Percentiles rank a stretch among this genome's conserved stretches.
Conservation (phyloP, 73 alveolate species). For the Blepharisma stoltei region DNA sequence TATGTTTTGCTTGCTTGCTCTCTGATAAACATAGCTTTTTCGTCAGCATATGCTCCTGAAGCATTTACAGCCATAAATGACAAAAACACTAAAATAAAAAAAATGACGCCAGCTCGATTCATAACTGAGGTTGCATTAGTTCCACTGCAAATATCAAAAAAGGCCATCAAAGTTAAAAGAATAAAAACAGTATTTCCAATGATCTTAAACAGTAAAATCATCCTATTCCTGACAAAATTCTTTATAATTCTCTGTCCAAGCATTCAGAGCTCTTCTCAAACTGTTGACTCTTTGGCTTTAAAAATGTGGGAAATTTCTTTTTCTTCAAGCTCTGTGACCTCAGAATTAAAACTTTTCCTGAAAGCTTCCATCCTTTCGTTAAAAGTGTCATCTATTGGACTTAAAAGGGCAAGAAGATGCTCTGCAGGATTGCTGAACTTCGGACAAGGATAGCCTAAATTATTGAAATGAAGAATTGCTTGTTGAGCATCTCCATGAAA, state of each 20-base stretch:
- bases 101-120: constrained; percentile 26
- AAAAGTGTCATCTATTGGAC: neutral
- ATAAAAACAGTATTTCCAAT: neutral
- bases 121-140: neutral
- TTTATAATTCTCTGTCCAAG: neutral
- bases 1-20: constrained; percentile 3
- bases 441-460: constrained; percentile 64
- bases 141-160: neutral
- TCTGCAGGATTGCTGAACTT: constrained; percentile 77
- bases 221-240: neutral
- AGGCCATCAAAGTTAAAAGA: constrained; percentile 10
- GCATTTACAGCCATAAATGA: constrained; percentile 3
- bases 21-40: constrained; percentile 11
- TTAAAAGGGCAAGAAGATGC: neutral
- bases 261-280: neutral
- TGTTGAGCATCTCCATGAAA: constrained; percentile 41
- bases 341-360: neutral
- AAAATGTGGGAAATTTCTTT: neutral
- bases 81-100: neutral
- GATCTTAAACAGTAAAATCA: neutral
- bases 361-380: neutral
- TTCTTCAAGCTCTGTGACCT: neutral
- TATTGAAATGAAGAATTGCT: constrained; percentile 46
- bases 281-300: neutral
- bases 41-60: neutral